Conservation (phyloP, 2,329 filamentous ascomycete species). For the Curvularia sp. region DNA sequence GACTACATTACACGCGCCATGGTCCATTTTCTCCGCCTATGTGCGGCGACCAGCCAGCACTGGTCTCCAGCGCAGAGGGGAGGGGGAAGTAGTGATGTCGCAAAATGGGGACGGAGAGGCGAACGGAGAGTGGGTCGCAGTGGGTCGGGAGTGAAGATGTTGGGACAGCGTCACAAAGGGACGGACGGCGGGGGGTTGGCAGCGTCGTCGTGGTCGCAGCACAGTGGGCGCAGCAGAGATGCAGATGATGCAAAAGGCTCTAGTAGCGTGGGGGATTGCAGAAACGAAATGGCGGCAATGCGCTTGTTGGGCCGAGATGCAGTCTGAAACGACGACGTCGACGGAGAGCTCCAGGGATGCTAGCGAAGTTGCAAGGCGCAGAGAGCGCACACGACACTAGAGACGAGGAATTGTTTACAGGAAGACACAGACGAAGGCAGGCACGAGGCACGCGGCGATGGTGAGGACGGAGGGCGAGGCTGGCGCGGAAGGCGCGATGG, state of each 20-base stretch:
- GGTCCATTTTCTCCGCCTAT: slow-evolving; percentile 50
- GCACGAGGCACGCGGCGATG: slow-evolving; percentile 7
- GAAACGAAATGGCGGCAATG: slow-evolving; percentile 26
- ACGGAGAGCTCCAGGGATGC: slow-evolving; percentile 20
- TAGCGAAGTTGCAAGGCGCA: slow-evolving; percentile 16
- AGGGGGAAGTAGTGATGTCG: slow-evolving; percentile 27
- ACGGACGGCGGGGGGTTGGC: not conserved
- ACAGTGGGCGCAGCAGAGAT: slow-evolving; percentile 18
- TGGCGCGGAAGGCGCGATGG: slow-evolving; percentile 15
- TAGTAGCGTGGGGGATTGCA: slow-evolving; percentile 29
- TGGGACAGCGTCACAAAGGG: slow-evolving; percentile 10
- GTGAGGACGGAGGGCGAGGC: not conserved
- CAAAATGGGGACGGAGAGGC: slow-evolving; percentile 25
- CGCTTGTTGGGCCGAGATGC: slow-evolving; percentile 34
- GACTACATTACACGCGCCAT: slow-evolving; percentile 55
- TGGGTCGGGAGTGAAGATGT: slow-evolving; percentile 9
- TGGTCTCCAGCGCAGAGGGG: slow-evolving; percentile 44
- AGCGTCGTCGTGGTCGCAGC: slow-evolving; percentile 16
- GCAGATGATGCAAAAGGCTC: slow-evolving; percentile 13
- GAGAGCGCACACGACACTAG: slow-evolving; percentile 11
- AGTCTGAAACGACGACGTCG: slow-evolving; percentile 45
- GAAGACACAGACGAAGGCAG: slow-evolving; percentile 11
- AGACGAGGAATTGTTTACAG: slow-evolving; percentile 10
- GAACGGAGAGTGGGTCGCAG: slow-evolving; percentile 18
- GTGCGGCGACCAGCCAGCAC: slow-evolving; percentile 41